phyloP scores from a whole-genome alignment of 2,329 filamentous ascomycete genomes.

The Apiospora arundinis region DNA sequence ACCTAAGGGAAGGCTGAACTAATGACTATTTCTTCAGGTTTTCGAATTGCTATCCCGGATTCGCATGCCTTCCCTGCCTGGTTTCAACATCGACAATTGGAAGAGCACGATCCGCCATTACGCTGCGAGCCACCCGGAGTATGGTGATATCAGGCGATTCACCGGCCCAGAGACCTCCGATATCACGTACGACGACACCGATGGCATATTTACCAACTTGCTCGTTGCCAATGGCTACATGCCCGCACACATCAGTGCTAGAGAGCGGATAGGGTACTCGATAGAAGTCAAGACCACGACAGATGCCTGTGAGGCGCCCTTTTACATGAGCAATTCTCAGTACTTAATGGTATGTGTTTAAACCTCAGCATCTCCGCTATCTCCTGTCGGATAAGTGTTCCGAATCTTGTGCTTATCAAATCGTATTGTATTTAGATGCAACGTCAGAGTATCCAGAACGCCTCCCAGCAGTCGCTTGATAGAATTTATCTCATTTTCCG shows the following conservation, averaged over 20 bases:
- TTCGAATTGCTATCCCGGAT: conserved; percentile 47
- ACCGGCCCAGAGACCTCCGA: conserved; percentile 52
- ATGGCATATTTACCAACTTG: conserved; percentile 41
- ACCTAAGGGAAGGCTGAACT: background rate
- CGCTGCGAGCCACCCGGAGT: conserved; percentile 46
- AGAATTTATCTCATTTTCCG: conserved; percentile 49
- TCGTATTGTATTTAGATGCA: conserved; percentile 35
- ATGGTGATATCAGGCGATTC: conserved; percentile 49
- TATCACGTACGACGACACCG: conserved; percentile 50
- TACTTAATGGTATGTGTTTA: conserved; percentile 48
- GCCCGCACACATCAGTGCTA: conserved; percentile 33
- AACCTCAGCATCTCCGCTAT: background rate
- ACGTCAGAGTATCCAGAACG: conserved; percentile 23
- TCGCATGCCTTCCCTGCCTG: conserved; percentile 34
- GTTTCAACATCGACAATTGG: conserved; percentile 52
- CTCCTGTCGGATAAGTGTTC: conserved; percentile 17
- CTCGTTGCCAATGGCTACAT: conserved; percentile 45
- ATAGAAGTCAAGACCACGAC: conserved; percentile 60
- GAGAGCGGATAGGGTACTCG: conserved; percentile 45
- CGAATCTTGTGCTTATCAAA: background rate
- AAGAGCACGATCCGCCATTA: conserved; percentile 52
- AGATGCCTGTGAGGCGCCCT: conserved; percentile 43
- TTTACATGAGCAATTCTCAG: conserved; percentile 55
- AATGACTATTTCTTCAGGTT: conserved; percentile 40
- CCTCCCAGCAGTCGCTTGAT: conserved; percentile 21